A percentile compares a stretch with the other conserved stretches of the same genome.
phyloP scores from a whole-genome alignment of 2,329 filamentous ascomycete species.

The Albifimbria verrucaria region DNA sequence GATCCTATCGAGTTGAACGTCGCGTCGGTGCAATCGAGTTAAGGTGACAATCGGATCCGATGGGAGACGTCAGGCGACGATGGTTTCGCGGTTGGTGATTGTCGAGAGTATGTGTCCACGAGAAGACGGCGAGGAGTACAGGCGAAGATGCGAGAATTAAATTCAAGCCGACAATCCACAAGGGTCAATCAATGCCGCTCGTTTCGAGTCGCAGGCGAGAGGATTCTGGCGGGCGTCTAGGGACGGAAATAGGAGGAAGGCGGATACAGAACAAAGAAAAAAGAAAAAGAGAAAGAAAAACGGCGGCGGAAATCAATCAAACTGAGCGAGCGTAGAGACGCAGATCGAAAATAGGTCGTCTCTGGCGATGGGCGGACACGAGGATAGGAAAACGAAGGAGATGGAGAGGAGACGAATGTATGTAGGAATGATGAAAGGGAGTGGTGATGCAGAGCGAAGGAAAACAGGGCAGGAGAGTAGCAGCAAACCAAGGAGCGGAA shows the following conservation, averaged over 20 bases:
- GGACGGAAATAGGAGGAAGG: conserved; percentile 3
- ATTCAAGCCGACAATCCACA: too few species aligned
- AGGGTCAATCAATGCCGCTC: not conserved
- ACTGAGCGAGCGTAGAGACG: not conserved
- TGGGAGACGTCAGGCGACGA: too few species aligned
- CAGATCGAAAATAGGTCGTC: not conserved
- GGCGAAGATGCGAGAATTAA: too few species aligned
- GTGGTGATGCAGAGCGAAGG: conserved; percentile 1
- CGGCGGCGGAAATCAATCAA: conserved; percentile 3
- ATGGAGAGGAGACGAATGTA: not conserved
- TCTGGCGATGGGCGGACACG: conserved; percentile 1
- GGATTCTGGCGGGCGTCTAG: not conserved
- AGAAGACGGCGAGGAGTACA: too few species aligned
- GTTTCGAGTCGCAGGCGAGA: not conserved
- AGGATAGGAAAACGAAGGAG: not conserved
- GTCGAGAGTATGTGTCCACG: too few species aligned
- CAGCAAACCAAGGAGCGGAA: not conserved
- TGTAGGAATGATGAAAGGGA: conserved; percentile 1
- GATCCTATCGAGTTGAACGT: too few species aligned
- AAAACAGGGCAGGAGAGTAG: conserved; percentile 2
- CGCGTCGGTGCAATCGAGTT: too few species aligned
- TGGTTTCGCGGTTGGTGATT: not conserved
- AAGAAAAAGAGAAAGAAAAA: conserved; percentile 10
- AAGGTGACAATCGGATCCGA: too few species aligned
- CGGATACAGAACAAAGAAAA: conserved; percentile 6